Evolutionary conservation across 306 rosid genomes (phyloP).

Genomic region (Lablab purpureus): DNA sequence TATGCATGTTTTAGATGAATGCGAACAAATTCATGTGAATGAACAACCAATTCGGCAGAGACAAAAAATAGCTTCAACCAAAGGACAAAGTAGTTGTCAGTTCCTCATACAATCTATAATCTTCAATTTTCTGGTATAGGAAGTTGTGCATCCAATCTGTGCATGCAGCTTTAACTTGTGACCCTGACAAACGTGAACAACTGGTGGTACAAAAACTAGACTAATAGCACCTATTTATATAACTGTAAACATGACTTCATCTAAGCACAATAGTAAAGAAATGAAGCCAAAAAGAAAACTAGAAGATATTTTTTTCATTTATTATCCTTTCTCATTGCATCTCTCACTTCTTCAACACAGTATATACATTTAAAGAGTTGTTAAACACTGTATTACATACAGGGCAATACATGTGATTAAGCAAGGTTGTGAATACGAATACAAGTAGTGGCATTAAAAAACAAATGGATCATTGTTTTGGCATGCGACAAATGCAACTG

Average conservation of each 20-base stretch:
- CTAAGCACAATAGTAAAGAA: constrained; percentile 4
- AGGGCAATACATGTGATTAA: not conserved
- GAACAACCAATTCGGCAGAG: not conserved
- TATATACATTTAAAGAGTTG: not conserved
- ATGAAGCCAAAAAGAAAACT: constrained; percentile 30
- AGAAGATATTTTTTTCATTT: no score
- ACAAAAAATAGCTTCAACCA: not conserved
- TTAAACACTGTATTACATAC: not conserved
- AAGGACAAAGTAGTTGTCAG: constrained; percentile 17
- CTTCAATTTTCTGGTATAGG: constrained; percentile 36
- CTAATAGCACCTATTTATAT: constrained; percentile 1
- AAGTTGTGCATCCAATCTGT: constrained; percentile 16
- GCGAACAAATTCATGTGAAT: not conserved
- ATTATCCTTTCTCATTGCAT: not conserved
- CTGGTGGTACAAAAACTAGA: constrained; percentile 9
- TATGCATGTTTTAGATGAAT: constrained; percentile 11
- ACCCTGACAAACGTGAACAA: constrained; percentile 37
- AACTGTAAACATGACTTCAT: constrained; percentile 29
- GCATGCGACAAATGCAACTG: constrained; percentile 49
- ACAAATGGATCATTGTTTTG: constrained; percentile 7
- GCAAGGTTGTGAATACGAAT: not conserved
- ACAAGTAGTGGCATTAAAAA: not conserved
- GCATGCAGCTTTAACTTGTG: constrained; percentile 38
- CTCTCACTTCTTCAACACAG: not conserved
- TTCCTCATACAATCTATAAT: constrained; percentile 15